Base-by-base conservation (phyloP, 192 early-diverging fungal genomes). In the Linderina pennispora region DNA sequence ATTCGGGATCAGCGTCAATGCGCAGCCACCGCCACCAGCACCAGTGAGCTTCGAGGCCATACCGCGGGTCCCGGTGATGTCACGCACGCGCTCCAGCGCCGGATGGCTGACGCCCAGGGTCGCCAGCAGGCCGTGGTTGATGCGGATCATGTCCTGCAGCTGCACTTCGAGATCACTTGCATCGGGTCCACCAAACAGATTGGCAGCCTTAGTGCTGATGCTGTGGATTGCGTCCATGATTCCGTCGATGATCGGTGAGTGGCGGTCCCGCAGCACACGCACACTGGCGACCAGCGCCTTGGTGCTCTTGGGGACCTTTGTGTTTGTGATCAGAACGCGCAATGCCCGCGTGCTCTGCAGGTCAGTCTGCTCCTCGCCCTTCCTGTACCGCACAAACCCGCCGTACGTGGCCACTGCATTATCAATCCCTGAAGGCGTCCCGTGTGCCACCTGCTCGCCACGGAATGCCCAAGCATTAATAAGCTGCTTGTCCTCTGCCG, bases 21-120 rank as follows among this genome's bases (percentile, higher is more conserved):
- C 88, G 62, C 96, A 99, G 10, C 97, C 97, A 43, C 97, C 97
- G 32, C 97, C 97, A 21, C 97, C 94, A 19, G 91, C 92, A 23
- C 97, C 97, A 3, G 97, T 99, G 23, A 99, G 65, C 66, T 99
- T 99, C 15, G 90, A 79, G 23, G 77, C 74, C 51, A 97, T 61
- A 0, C 74, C 77, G 31, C 76, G 57, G n/a, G 51, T 21, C 1
- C 65, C 58, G 0, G 89, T 80, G 14, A 89, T 84, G 10, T 59
- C 62, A 6, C 86, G 62, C 14, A 99, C 74, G 22, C 61, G 82
- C 40, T 99, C 97, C 3, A 97, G 60, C 22, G 77, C 54, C 22
- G 84, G 78, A 58, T 97, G 94, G 18, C 88, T 83, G 5, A 95
- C 90, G 14, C 91, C 91, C 48, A 88, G 60, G 1, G 89, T 77